These are phyloP conservation scores for Triticum monococcum DNA, from an alignment of 176 grass and related monocot genomes.

Conservation along the genomic window DNA sequence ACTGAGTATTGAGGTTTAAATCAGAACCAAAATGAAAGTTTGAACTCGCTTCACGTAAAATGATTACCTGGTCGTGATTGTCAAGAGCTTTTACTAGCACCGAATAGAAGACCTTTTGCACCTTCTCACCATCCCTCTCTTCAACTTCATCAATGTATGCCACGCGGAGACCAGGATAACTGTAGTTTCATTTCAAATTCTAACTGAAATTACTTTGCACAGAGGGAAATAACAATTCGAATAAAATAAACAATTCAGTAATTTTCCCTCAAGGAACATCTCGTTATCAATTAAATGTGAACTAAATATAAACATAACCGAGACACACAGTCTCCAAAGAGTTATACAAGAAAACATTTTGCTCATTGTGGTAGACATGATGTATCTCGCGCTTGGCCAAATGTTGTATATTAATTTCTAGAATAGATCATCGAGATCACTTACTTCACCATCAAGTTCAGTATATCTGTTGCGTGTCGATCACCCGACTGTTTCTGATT, in stretches of 20 bases:
- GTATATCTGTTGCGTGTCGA: constrained; percentile 91
- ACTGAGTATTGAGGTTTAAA: constrained; percentile 28
- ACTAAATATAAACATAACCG: constrained; percentile 12
- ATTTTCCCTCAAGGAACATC: background rate
- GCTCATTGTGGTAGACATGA: background rate
- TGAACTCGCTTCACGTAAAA: constrained; percentile 1
- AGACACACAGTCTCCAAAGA: background rate
- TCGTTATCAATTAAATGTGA: constrained; percentile 26
- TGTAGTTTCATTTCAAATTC: constrained; percentile 52
- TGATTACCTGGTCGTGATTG: constrained; percentile 87
- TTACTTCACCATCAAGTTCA: constrained; percentile 99
- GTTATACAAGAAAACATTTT: background rate
- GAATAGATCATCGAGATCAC: constrained; percentile 33
- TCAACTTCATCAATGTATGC: constrained; percentile 98
- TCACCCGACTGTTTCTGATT: constrained; percentile 97
- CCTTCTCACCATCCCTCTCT: constrained; percentile 83
- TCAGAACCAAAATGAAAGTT: background rate
- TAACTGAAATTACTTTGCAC: constrained; percentile 31
- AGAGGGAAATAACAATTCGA: constrained; percentile 1
- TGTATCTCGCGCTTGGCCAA: constrained; percentile 14
- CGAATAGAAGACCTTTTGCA: constrained; percentile 89
- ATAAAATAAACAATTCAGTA: background rate
- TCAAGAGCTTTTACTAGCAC: constrained; percentile 95
- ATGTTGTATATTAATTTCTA: background rate
- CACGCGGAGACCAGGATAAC: constrained; percentile 85